Percentiles rank a stretch among this genome's conserved stretches.
These are phyloP conservation scores for Linnemannia schmuckeri DNA, from an alignment of 192 early-diverging fungal genomes.

Conservation along the genomic window DNA sequence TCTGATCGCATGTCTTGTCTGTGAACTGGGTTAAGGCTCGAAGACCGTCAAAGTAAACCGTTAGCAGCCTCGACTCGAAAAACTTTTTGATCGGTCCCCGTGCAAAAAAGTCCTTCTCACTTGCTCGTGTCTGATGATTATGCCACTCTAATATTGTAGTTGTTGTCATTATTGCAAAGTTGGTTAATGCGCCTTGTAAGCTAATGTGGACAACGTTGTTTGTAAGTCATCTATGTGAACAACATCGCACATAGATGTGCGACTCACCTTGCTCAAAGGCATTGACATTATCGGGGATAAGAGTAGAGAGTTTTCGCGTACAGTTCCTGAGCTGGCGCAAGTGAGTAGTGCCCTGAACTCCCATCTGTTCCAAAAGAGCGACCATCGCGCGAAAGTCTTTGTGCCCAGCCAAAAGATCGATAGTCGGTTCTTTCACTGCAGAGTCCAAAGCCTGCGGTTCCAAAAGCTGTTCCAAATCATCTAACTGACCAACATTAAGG, in stretches of 20 bases:
- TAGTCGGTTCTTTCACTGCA: background rate
- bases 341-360: conserved; percentile 37
- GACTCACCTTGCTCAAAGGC: conserved; percentile 46
- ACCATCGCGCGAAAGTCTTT: conserved; percentile 42
- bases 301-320: conserved; percentile 18
- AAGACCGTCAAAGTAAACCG: conserved; percentile 34
- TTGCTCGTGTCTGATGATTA: conserved; percentile 45
- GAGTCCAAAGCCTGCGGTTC: conserved; percentile 8
- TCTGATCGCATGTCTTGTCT: conserved; percentile 25
- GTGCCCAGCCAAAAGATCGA: conserved; percentile 39
- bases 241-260: too few species aligned
- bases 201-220: too few species aligned
- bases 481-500: conserved; percentile 27
- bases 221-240: background rate
- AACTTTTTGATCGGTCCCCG: conserved; percentile 44
- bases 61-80: conserved; percentile 43
- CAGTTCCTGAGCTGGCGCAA: conserved; percentile 42
- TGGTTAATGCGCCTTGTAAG: too few species aligned
- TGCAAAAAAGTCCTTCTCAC: conserved; percentile 50
- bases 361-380: conserved; percentile 32
- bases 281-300: conserved; percentile 36
- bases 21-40: conserved; percentile 33
- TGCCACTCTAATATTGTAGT: conserved; percentile 34
- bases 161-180: too few species aligned
- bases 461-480: conserved; percentile 29